phyloP scores from a whole-genome alignment of 83 land plant genomes.

The Diphasiastrum complanatum region DNA sequence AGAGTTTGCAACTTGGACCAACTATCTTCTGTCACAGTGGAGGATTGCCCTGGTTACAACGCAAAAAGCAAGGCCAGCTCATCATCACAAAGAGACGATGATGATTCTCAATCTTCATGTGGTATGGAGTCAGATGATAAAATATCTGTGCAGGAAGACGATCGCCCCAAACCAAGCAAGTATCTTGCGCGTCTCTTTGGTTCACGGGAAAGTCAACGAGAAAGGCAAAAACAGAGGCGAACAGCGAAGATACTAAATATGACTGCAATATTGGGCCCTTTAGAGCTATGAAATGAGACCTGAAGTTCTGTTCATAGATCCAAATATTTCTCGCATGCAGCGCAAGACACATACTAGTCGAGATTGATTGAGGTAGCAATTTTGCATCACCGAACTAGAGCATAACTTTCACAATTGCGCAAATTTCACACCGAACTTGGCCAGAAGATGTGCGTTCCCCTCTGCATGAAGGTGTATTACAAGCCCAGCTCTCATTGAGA shows the following conservation, averaged over 20 bases:
- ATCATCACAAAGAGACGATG: neutral
- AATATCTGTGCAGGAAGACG: neutral
- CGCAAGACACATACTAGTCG: no score
- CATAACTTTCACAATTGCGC: no score
- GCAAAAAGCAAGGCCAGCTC: slow-evolving; percentile 1
- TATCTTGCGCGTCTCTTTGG: slow-evolving; percentile 14
- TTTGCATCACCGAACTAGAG: no score
- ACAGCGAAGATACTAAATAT: slow-evolving; percentile 19
- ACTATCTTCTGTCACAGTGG: slow-evolving; percentile 5
- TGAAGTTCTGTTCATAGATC: no score
- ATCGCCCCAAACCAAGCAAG: neutral
- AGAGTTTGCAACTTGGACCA: slow-evolving; percentile 17
- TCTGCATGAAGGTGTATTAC: no score
- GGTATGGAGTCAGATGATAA: neutral
- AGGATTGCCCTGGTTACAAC: neutral
- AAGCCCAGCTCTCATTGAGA: no score
- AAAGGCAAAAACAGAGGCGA: slow-evolving; percentile 4
- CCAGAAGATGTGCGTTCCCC: no score
- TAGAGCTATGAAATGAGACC: slow-evolving; percentile 22
- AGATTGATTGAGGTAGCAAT: no score
- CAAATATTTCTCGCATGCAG: no score
- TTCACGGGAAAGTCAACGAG: slow-evolving; percentile 6
- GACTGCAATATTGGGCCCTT: slow-evolving; percentile 21
- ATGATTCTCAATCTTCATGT: neutral
- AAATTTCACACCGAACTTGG: no score